phyloP scores from a whole-genome alignment of 2,329 filamentous ascomycete genomes.

The Aureobasidium sp. region DNA sequence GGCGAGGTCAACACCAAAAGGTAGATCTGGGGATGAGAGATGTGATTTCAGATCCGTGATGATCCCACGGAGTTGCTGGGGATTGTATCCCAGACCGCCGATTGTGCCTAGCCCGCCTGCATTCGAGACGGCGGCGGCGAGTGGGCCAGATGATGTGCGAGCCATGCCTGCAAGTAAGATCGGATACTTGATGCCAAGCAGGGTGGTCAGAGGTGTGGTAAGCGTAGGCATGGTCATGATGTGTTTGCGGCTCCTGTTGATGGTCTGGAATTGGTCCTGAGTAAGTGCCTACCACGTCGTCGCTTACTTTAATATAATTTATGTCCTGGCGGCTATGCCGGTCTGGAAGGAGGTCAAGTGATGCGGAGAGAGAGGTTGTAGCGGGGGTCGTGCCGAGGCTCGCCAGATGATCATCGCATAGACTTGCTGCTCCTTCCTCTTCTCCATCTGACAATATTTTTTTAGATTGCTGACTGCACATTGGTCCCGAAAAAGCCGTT shows the following conservation, averaged over 20 bases:
- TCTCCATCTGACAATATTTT: background rate
- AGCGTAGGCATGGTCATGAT: constrained; percentile 41
- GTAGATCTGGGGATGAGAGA: constrained; percentile 59
- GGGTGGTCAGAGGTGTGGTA: constrained; percentile 67
- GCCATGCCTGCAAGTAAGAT: constrained; percentile 94
- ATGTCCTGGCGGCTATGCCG: background rate
- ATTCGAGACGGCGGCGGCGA: constrained; percentile 83
- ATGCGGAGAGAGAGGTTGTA: constrained; percentile 8
- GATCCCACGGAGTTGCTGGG: constrained; percentile 67
- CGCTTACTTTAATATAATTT: background rate
- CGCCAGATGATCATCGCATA: background rate
- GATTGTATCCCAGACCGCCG: constrained; percentile 61
- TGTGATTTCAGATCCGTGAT: constrained; percentile 78
- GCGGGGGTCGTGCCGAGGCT: constrained; percentile 10
- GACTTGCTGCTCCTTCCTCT: background rate
- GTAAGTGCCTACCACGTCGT: background rate
- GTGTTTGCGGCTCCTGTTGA: background rate
- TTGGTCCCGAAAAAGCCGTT: too few relatives aligned
- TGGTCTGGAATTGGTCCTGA: background rate
- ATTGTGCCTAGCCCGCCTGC: constrained; percentile 70
- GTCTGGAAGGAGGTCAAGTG: background rate
- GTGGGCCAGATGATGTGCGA: constrained; percentile 66
- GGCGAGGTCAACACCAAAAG: constrained; percentile 87
- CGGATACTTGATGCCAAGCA: constrained; percentile 80
- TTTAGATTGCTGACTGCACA: background rate